Base-by-base conservation (phyloP, 2,329 filamentous ascomycete species). In the Ophiostoma montium region DNA sequence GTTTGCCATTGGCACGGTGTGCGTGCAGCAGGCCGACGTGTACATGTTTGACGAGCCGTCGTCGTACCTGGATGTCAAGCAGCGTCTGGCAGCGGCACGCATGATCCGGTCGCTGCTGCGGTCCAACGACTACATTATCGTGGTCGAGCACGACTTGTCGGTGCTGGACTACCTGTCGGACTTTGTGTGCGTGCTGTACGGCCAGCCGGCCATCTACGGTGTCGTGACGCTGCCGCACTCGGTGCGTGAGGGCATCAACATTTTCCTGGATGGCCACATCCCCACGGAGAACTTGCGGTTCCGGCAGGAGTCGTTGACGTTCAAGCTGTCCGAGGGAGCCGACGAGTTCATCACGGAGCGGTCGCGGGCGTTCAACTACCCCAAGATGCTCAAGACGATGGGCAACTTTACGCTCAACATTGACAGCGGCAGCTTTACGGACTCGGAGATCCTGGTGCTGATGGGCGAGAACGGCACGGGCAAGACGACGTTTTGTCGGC, bases 1-100 rank as follows among this genome's bases (percentile, higher is more conserved):
- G 68, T 98, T 98, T 61, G 92, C 92, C 59, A 95, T 98, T 59
- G 92, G 86, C 61, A 86, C 90, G 47, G 88, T 95, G 55, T 95
- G 89, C 61, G 89, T 96, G 19, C 90, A 96, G 66, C 81, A 94
- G 61, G 90, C 90, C 58, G 92, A 98, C 65, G 87, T 94, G 70
- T 98, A 98, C 75, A 96, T 98, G 92, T 98, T 98, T 61, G 92
- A 98, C 67, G 92, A 98, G 72, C 94, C 94, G 16, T 96, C 90
- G 36, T 98, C 92, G 35, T 98, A 95, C 68, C 78, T 98, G 51
- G 94, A 98, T 84, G 92, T 98, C 63, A 96, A 96, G 77, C 92
- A 98, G 70, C 86, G 92, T 82, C 73, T 98, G 57, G 85, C 84
- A 58, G 92, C 94, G 55, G 90, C 87, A 59, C 80, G 84, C 59